Conservation (phyloP, 1,139 yeast species). For the Geotrichum fermentans region DNA sequence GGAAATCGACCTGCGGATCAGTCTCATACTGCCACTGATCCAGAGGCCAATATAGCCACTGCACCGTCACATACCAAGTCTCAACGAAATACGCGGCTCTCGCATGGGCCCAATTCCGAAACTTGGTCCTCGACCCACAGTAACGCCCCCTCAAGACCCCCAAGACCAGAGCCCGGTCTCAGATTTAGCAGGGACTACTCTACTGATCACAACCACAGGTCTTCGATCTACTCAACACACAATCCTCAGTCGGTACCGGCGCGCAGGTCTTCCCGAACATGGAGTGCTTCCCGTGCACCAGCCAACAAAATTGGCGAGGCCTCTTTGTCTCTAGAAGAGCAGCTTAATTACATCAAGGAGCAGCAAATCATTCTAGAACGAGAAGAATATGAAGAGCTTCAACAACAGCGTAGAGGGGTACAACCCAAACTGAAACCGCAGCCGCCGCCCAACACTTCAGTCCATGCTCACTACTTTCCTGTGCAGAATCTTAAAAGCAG, state of each 20-base stretch:
- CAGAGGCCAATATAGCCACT: too few species aligned
- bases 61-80: too few species aligned
- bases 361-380: conserved; percentile 15
- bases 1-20: too few species aligned
- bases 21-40: too few species aligned
- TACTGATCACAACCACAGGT: background rate
- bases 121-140: too few species aligned
- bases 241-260: background rate
- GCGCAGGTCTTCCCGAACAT: background rate
- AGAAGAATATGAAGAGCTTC: conserved; percentile 10
- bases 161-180: background rate
- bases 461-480: conserved; percentile 5
- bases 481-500: background rate
- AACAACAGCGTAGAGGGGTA: background rate
- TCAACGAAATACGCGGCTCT: too few species aligned
- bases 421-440: background rate
- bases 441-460: background rate
- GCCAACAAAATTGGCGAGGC: background rate
- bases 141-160: background rate
- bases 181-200: background rate
- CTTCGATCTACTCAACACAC: background rate
- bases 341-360: conserved; percentile 17
- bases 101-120: too few species aligned
- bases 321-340: conserved; percentile 11
- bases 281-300: background rate